These are phyloP conservation scores for Chenopodium suecicum DNA, from an alignment of 148 eudicot genomes.

Conservation along the genomic window DNA sequence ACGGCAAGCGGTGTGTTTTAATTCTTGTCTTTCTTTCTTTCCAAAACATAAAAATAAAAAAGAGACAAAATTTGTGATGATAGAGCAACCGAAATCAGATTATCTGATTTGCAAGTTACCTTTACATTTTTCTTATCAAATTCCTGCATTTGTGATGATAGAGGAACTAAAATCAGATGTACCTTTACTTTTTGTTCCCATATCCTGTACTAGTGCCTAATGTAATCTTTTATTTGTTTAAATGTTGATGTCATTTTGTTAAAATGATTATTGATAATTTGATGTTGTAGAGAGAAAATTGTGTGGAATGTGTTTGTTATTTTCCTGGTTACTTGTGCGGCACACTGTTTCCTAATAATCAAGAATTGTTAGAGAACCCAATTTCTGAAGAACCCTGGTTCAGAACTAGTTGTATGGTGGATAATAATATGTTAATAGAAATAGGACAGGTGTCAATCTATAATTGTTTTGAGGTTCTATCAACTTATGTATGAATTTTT, in stretches of 20 bases:
- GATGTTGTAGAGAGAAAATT: too few species aligned
- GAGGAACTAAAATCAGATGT: neutral
- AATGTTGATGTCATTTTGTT: neutral
- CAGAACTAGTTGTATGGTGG: neutral
- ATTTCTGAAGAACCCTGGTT: neutral
- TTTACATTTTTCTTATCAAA: neutral
- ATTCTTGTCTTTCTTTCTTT: neutral
- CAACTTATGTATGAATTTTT: neutral
- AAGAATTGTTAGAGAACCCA: neutral
- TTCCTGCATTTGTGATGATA: neutral
- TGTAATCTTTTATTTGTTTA: neutral
- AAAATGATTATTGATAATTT: too few species aligned
- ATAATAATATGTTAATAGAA: neutral
- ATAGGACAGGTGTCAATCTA: neutral
- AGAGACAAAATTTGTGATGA: neutral
- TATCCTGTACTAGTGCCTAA: neutral
- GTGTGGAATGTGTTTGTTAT: neutral
- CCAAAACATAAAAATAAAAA: neutral
- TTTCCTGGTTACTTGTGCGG: neutral
- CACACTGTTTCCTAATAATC: neutral
- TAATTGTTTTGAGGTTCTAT: neutral
- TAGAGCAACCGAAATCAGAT: conserved; percentile 1
- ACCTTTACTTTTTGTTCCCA: neutral
- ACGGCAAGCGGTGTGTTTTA: conserved; percentile 67
- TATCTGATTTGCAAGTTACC: neutral